Evolutionary conservation across 2,329 filamentous ascomycete genomes (phyloP).

Genomic region (Pyricularia grisea): DNA sequence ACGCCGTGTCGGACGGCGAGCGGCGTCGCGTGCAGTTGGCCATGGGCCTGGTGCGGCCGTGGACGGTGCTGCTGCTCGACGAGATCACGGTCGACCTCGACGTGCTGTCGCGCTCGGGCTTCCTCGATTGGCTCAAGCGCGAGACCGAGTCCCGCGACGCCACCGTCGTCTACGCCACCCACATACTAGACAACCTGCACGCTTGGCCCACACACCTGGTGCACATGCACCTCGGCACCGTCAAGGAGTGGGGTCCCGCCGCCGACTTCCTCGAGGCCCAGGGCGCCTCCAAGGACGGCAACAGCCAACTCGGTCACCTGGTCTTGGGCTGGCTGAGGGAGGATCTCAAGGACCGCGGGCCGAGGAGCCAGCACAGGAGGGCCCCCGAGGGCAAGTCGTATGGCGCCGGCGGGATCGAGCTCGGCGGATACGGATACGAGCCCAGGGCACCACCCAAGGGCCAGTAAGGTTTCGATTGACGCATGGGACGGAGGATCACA

Average conservation of each 20-base stretch:
- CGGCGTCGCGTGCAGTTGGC: conserved; percentile 84
- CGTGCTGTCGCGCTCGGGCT: conserved; percentile 73
- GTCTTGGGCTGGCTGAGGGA: conserved; percentile 80
- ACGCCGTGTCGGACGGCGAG: conserved; percentile 90
- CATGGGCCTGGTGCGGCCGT: conserved; percentile 89
- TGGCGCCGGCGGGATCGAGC: conserved; percentile 35
- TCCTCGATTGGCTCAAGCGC: conserved; percentile 73
- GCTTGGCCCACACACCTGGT: conserved; percentile 93
- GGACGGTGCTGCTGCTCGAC: conserved; percentile 83
- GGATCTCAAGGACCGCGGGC: conserved; percentile 71
- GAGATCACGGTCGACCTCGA: conserved; percentile 97
- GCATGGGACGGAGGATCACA: background rate
- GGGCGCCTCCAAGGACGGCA: conserved; percentile 45
- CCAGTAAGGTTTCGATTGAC: background rate
- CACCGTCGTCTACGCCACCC: conserved; percentile 94
- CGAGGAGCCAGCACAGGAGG: conserved; percentile 49
- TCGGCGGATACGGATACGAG: conserved; percentile 51
- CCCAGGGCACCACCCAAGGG: conserved; percentile 20
- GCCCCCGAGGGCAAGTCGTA: conserved; percentile 58
- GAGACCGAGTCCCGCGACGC: conserved; percentile 78
- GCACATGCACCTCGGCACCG: conserved; percentile 83
- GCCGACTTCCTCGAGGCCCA: conserved; percentile 49
- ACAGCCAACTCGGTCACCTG: conserved; percentile 77
- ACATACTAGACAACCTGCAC: conserved; percentile 91
- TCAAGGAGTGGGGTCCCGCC: conserved; percentile 78